Evolutionary conservation across 768 basidiomycete species (phyloP).

Genomic region (Nidularia sp.): DNA sequence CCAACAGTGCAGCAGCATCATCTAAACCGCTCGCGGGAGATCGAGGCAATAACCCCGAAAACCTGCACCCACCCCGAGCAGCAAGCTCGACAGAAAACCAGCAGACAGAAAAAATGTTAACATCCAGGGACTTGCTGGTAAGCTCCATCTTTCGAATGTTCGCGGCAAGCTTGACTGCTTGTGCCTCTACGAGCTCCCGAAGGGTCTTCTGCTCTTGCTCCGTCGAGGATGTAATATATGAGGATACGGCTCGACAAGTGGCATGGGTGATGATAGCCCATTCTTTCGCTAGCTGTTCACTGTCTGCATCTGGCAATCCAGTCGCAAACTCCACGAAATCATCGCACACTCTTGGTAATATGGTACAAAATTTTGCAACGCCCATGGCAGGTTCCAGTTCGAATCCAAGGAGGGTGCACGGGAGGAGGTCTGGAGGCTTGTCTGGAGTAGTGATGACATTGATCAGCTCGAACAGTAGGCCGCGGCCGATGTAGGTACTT

Average conservation of each 20-base stretch:
- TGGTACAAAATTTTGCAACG: conserved; percentile 34
- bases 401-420: conserved; percentile 31
- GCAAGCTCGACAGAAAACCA: conserved; percentile 68
- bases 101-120: conserved; percentile 36
- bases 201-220: conserved; percentile 26
- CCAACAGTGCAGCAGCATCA: conserved; percentile 31
- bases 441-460: conserved; percentile 23
- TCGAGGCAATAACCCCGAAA: conserved; percentile 11
- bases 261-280: conserved; percentile 37
- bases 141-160: conserved; percentile 31
- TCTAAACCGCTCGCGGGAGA: conserved; percentile 10
- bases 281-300: conserved; percentile 20
- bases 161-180: conserved; percentile 31
- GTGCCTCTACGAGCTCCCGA: conserved; percentile 25
- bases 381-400: conserved; percentile 39
- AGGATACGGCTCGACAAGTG: conserved; percentile 40
- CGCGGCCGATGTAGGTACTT: conserved; percentile 55
- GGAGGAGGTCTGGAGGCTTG: conserved; percentile 20
- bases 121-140: conserved; percentile 24
- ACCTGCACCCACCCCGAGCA: conserved; percentile 29
- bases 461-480: conserved; percentile 56
- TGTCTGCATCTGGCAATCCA: conserved; percentile 29
- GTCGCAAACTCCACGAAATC: conserved; percentile 33
- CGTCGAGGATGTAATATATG: conserved; percentile 19
- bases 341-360: conserved; percentile 45